These are phyloP conservation scores for Saccharomycopsis olivae DNA, from an alignment of 805 yeast species.

Conservation along the genomic window DNA sequence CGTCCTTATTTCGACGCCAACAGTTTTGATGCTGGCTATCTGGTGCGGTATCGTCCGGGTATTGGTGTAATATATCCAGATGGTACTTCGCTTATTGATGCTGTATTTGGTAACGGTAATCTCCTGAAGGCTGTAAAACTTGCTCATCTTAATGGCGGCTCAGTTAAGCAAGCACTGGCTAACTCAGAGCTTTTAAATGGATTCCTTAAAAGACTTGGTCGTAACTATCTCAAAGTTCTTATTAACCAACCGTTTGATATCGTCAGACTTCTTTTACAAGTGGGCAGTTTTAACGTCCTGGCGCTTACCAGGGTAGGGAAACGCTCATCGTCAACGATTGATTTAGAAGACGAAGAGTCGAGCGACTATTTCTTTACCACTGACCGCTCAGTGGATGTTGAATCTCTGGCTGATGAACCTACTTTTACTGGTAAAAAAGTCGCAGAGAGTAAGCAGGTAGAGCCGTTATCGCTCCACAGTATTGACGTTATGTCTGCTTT, in stretches of 20 bases:
- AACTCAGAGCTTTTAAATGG: constrained; percentile 47
- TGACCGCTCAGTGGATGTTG: constrained; percentile 12
- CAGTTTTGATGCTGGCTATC: constrained; percentile 53
- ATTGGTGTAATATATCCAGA: constrained; percentile 45
- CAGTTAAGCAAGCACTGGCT: constrained; percentile 27
- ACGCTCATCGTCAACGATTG: not conserved
- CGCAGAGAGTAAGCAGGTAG: constrained; percentile 26
- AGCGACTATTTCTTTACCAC: constrained; percentile 25
- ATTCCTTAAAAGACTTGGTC: constrained; percentile 49
- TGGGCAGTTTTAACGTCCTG: constrained; percentile 46
- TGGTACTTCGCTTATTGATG: constrained; percentile 28
- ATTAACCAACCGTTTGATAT: constrained; percentile 86
- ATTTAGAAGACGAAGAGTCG: constrained; percentile 9
- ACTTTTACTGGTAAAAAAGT: not conserved
- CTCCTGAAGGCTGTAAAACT: not conserved
- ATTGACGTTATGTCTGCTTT: constrained; percentile 54
- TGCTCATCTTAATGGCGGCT: not conserved
- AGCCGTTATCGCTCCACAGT: constrained; percentile 52
- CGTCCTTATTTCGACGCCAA: constrained; percentile 70
- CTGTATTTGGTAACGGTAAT: constrained; percentile 9
- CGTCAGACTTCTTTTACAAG: constrained; percentile 66
- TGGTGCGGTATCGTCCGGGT: constrained; percentile 50
- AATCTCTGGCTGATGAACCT: constrained; percentile 5
- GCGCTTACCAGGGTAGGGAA: not conserved
- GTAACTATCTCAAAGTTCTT: constrained; percentile 58